Evolutionary conservation across 2,329 filamentous ascomycete species (phyloP).

Genomic region (Colletotrichum sp.): DNA sequence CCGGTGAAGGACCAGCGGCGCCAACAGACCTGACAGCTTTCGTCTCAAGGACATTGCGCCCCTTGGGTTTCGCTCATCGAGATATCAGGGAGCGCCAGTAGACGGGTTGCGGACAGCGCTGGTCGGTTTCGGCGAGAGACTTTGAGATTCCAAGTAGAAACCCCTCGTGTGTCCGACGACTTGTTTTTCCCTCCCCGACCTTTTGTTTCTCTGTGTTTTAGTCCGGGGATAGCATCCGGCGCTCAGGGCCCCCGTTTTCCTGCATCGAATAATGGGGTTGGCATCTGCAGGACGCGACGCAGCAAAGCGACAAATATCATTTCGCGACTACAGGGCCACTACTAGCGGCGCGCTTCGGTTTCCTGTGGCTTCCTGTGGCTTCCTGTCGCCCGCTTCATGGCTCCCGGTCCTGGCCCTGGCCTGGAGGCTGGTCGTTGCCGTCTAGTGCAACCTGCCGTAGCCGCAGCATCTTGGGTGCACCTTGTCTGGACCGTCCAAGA

Average conservation of each 20-base stretch:
- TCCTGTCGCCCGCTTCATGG: not conserved
- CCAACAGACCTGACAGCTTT: not conserved
- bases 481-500: not conserved
- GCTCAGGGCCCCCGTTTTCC: not conserved
- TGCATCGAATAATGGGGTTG: conserved; percentile 4
- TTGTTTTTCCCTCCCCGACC: not conserved
- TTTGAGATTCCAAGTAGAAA: not conserved
- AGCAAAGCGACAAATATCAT: not conserved
- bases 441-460: conserved; percentile 2
- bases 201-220: not conserved
- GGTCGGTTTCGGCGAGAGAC: not conserved
- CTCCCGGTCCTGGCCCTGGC: not conserved
- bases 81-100: not conserved
- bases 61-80: not conserved
- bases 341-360: not conserved
- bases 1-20: conserved; percentile 10
- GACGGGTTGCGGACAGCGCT: not conserved
- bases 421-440: not conserved
- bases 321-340: not conserved
- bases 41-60: not conserved
- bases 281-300: conserved; percentile 5
- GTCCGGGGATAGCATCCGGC: not conserved
- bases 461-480: conserved; percentile 10
- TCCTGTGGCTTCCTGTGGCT: not conserved
- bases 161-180: not conserved